A percentile compares a stretch with the other conserved stretches of the same genome.
phyloP scores from a whole-genome alignment of 257 asterid genomes.

The Solanum habrochaites region DNA sequence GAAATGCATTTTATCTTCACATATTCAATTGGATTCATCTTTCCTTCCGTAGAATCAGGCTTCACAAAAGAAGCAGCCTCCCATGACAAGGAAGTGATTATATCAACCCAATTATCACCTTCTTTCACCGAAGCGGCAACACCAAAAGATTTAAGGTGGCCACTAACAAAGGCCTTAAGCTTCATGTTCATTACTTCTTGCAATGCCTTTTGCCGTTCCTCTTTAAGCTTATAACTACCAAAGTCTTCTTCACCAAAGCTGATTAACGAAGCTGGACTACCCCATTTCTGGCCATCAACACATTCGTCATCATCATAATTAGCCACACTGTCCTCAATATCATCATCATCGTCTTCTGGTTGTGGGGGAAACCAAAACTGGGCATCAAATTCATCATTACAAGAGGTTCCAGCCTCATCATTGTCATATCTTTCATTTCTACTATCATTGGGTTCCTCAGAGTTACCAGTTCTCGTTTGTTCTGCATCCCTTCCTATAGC shows the following conservation, averaged over 20 bases:
- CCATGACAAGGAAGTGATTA: conserved; percentile 83
- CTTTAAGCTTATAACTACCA: conserved; percentile 45
- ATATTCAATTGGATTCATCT: conserved; percentile 89
- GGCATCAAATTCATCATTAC: conserved; percentile 37
- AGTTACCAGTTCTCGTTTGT: conserved; percentile 15
- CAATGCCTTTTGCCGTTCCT: conserved; percentile 55
- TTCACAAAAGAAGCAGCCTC: conserved; percentile 89
- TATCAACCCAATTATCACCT: conserved; percentile 59
- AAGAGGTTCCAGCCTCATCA: conserved; percentile 20
- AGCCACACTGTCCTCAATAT: conserved; percentile 43
- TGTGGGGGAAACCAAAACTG: conserved; percentile 71
- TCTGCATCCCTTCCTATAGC: conserved; percentile 8
- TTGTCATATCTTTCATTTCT: conserved; percentile 10
- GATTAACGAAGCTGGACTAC: conserved; percentile 47
- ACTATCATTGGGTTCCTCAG: conserved; percentile 1
- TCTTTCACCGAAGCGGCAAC: conserved; percentile 17
- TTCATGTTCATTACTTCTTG: conserved; percentile 61
- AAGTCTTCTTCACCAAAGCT: conserved; percentile 57
- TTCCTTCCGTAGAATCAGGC: conserved; percentile 63
- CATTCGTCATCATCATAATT: conserved; percentile 49
- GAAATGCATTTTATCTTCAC: conserved; percentile 90
- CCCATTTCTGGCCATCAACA: conserved; percentile 55
- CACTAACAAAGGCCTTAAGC: conserved; percentile 64
- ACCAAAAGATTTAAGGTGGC: conserved; percentile 60
- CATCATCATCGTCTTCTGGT: conserved; percentile 56